These are phyloP conservation scores for Teunomyces atbi DNA, from an alignment of 805 yeast genomes.

Conservation along the genomic window DNA sequence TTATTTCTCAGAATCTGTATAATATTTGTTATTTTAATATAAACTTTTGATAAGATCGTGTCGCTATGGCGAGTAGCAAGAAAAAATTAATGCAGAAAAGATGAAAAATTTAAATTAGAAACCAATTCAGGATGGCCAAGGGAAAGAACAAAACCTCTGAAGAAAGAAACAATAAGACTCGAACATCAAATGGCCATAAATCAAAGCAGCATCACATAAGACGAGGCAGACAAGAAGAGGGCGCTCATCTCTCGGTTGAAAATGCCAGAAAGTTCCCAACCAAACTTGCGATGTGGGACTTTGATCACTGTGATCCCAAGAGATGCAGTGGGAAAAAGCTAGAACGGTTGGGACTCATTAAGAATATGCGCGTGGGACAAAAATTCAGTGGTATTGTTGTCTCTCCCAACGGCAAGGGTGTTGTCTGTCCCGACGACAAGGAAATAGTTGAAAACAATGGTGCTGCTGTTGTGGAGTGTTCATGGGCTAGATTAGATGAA, in stretches of 20 bases:
- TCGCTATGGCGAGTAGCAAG: background rate
- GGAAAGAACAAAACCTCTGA: constrained; percentile 55
- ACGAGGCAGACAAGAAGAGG: constrained; percentile 34
- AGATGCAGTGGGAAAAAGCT: constrained; percentile 94
- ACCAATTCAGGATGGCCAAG: constrained; percentile 43
- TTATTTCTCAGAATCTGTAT: constrained; percentile 6
- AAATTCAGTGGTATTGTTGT: constrained; percentile 89
- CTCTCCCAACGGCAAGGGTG: constrained; percentile 86
- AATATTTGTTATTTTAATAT: constrained; percentile 1
- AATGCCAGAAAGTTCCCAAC: constrained; percentile 58
- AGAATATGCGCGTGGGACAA: constrained; percentile 82
- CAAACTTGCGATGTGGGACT: constrained; percentile 97
- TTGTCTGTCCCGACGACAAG: constrained; percentile 84
- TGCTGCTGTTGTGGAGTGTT: constrained; percentile 97
- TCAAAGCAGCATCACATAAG: constrained; percentile 51
- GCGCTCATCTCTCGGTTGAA: constrained; percentile 11
- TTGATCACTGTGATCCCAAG: constrained; percentile 97
- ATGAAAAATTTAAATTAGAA: background rate
- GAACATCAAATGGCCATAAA: constrained; percentile 57
- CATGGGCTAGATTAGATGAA: constrained; percentile 98
- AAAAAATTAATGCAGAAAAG: background rate
- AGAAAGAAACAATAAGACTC: constrained; percentile 29
- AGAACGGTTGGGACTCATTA: constrained; percentile 82
- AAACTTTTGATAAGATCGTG: background rate
- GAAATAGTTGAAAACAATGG: constrained; percentile 77